Base-by-base conservation (phyloP, 352 stramenopile genomes). In the Peronosclerospora sorghi region DNA sequence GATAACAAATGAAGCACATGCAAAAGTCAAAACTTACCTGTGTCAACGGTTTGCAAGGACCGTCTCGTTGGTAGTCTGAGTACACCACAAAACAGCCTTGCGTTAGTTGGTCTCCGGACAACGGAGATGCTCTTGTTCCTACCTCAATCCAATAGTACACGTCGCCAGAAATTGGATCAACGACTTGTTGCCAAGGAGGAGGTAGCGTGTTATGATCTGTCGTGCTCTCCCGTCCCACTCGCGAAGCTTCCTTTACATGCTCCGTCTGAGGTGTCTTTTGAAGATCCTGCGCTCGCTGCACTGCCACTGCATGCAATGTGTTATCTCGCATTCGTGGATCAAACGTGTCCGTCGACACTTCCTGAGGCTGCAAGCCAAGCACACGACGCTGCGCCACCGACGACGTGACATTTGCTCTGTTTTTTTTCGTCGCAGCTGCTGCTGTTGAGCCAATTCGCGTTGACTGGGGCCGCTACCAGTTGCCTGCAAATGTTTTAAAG, bases 111-210 rank as follows among this genome's bases (percentile, higher is more conserved):
- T n/a, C n/a, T n/a, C n/a, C n/a, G n/a, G n/a, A n/a, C n/a, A n/a
- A n/a, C n/a, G n/a, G n/a, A n/a, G n/a, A 20, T 17, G 12, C 34
- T 39, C 7, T 39, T 17, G 28, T 26, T 26, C 6, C 21, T 21
- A 86, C 78, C 65, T 91, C 61, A 35, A 86, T 86, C 73, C 75
- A 91, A 47, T 79, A 91, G 56, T 91, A 91, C 35, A 34, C 50
- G 10, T 86, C 69, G 3, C 75, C 69, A 3, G 62, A 74, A 1
- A 30, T 34, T 2, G 70, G 52, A 41, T 88, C 78, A 12, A 59
- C 24, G 0, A 72, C 53, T 35, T 71, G 51, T n/a, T 68, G 65
- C 75, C 78, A 91, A 14, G 55, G 70, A n/a, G 53, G 28, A 1
- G 61, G 63, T 8, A 83, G 42, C 32, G 30, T 41, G 35, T 52